Percentiles rank a stretch among this genome's conserved stretches.
Evolutionary conservation across 768 basidiomycete species (phyloP).

Genomic region (Agaricus blazei): DNA sequence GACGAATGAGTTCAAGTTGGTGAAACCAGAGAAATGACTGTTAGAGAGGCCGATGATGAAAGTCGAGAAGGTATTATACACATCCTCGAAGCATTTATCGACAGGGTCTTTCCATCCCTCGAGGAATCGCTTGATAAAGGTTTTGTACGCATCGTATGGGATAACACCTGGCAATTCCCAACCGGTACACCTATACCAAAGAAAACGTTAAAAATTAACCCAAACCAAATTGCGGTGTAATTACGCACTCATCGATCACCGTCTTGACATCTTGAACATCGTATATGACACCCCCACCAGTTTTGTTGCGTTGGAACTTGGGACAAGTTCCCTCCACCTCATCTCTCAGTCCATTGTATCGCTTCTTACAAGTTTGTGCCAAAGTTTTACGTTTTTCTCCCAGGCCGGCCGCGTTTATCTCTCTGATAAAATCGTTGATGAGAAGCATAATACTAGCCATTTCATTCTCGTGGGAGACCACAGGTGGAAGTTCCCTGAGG

Average conservation of each 20-base stretch:
- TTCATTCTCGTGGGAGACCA: constrained; percentile 24
- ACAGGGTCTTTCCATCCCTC: constrained; percentile 11
- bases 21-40: constrained; percentile 8
- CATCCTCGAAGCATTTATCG: constrained; percentile 8
- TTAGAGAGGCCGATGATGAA: constrained; percentile 8
- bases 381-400: constrained; percentile 10
- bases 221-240: too few species aligned
- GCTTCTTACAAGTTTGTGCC: constrained; percentile 4
- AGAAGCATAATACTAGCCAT: constrained; percentile 39
- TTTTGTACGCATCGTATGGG: constrained; percentile 12
- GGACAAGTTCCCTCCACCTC: constrained; percentile 8
- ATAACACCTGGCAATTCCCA: constrained; percentile 13
- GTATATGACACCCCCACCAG: background rate
- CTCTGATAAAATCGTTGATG: constrained; percentile 40
- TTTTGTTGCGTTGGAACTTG: background rate
- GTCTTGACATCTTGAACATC: background rate
- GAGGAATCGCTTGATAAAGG: constrained; percentile 11
- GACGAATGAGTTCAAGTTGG: constrained; percentile 5
- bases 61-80: background rate
- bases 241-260: constrained; percentile 10
- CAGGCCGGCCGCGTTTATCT: constrained; percentile 9
- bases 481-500: constrained; percentile 41
- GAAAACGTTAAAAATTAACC: background rate
- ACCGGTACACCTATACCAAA: background rate
- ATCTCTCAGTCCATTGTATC: background rate